Conservation (phyloP, 305 asterid species). For the Nicotiana rustica region DNA sequence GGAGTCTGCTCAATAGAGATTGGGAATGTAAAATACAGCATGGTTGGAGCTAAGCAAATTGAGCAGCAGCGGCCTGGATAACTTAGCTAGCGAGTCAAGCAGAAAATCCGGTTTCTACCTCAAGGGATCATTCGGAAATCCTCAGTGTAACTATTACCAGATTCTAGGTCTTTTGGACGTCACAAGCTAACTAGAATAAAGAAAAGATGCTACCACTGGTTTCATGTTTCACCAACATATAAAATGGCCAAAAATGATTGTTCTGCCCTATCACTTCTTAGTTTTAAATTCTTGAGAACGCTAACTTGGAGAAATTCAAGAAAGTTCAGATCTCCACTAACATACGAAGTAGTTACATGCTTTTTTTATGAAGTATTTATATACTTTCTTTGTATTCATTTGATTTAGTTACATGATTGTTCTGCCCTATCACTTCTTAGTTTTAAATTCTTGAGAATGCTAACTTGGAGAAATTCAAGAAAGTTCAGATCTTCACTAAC, state of each 20-base stretch:
- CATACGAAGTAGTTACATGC: too few relatives aligned
- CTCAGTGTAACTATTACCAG: constrained; percentile 23
- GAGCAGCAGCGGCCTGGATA: neutral
- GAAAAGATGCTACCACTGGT: neutral
- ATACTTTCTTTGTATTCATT: neutral
- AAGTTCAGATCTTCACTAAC: neutral
- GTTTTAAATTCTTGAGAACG: neutral
- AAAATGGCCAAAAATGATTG: neutral
- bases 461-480: neutral
- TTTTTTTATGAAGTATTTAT: too few relatives aligned
- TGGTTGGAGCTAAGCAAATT: neutral
- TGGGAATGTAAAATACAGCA: constrained; percentile 10
- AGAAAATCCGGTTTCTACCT: neutral
- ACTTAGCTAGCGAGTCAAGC: neutral
- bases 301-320: neutral
- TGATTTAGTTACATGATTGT: neutral
- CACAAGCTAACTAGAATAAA: neutral
- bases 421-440: neutral
- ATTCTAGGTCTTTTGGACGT: neutral
- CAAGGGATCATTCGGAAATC: neutral
- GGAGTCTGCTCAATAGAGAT: constrained; percentile 15
- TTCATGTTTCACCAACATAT: constrained; percentile 11
- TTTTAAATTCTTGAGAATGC: neutral
- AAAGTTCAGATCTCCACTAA: neutral
- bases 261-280: neutral